Evolutionary conservation across 352 stramenopile genomes (phyloP), one percentile per base, ranked within the genome.

Genomic region (Chrysophaeum taylorii): DNA sequence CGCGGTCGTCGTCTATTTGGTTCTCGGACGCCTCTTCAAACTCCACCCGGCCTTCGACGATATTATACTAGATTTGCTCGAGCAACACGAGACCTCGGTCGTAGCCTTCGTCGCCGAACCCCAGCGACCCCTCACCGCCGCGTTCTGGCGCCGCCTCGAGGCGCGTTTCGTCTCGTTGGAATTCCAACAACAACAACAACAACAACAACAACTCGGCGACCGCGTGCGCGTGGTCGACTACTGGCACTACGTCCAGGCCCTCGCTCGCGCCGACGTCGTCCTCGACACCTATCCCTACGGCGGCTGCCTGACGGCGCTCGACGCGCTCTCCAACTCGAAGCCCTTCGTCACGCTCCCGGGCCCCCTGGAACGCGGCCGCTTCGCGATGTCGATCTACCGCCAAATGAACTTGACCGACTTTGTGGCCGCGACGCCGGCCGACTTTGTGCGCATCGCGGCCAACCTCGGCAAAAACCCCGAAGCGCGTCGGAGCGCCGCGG

Each of bases 201-300:
- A n/a, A n/a, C n/a, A n/a, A n/a, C n/a, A n/a, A n/a, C n/a, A n/a
- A n/a, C n/a, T n/a, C n/a, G n/a, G n/a, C n/a, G 9, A 35, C 21
- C 60, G 67, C 29, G 41, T 71, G 4, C 31, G 23, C 60, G 4
- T 73, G 60, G 25, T 77, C 83, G 66, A 78, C 76, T n/a, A 41
- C 66, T 74, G 82, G 45, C 31, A 87, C 2, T 91, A 92, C 68
- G 43, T 88, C 27, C 75, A 78, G 5, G 85, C 83, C 29, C 70
- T 92, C 43, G 78, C 79, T 0, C 84, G 86, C 70, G 63, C 84
- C 2, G 80, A 85, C 54, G 84, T 90, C 43, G 75, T 90, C 5
- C 70, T 93, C 9, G 87, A 93, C 68, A 87, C 86, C 27, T 92
- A 88, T 42, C 86, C 87, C 15, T 92, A 92, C 41, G 87, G 86